These are phyloP conservation scores for Salix viminalis DNA, from an alignment of 345 rosid genomes.

Conservation along the genomic window DNA sequence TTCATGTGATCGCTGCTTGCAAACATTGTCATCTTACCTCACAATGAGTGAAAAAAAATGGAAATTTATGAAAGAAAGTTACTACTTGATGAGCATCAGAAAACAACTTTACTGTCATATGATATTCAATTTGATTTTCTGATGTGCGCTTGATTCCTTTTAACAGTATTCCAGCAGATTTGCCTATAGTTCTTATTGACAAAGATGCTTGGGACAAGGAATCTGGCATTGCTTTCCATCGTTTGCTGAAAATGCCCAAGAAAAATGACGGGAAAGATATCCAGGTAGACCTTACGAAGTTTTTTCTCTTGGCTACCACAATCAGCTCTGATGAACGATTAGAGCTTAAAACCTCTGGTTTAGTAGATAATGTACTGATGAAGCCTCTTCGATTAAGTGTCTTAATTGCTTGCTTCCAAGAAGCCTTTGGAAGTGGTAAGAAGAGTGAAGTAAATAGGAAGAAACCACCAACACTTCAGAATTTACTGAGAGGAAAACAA, in stretches of 20 bases:
- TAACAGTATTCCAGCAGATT: conserved; percentile 38
- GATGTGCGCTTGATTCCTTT: conserved; percentile 6
- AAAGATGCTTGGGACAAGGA: conserved; percentile 68
- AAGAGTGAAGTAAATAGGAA: conserved; percentile 42
- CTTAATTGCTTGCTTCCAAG: conserved; percentile 65
- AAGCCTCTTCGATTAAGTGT: conserved; percentile 74
- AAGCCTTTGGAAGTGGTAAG: conserved; percentile 55
- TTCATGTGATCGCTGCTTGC: too few relatives aligned
- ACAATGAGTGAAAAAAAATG: not conserved
- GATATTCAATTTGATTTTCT: conserved; percentile 3
- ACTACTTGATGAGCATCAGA: not conserved
- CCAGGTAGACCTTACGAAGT: conserved; percentile 32
- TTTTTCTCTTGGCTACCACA: conserved; percentile 52
- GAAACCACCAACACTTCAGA: conserved; percentile 45
- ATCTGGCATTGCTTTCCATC: conserved; percentile 28
- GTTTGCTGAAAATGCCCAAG: conserved; percentile 28
- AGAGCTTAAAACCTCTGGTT: conserved; percentile 51
- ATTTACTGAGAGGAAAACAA: conserved; percentile 50
- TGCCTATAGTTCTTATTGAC: conserved; percentile 62
- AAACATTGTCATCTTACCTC: too few relatives aligned
- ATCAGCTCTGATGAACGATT: conserved; percentile 34
- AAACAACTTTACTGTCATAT: not conserved
- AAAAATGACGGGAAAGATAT: conserved; percentile 25
- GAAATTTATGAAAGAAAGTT: not conserved
- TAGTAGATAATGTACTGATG: conserved; percentile 50